Base-by-base conservation (phyloP, 2,329 filamentous ascomycete genomes). In the Trichothecium sympodiale region DNA sequence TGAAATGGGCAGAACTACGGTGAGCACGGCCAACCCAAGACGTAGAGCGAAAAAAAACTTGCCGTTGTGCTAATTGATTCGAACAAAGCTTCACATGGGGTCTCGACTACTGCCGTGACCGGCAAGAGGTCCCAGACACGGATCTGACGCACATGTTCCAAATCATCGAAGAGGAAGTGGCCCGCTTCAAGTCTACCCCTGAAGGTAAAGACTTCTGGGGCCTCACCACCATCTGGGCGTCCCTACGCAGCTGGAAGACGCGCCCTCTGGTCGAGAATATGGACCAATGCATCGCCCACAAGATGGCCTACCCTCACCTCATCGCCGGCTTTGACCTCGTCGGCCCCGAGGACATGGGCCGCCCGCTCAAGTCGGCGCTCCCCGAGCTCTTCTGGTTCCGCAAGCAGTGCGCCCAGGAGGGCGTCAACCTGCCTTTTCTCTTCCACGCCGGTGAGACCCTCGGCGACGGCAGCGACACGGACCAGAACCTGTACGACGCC, bases 311-410 rank as follows among this genome's bases (percentile, higher is more conserved):
- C 53, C 85, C 89, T 0, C 68, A 87, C 34, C 67, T 93, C 7
- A 76, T 95, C 46, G 78, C 82, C 17, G 89, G 89, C 9, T 95
- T 86, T 57, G 89, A 96, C 56, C 62, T 95, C 8, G 87, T 94
- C 5, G 88, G 86, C 0, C 83, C 89, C 56, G 89, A 95, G 62
- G 83, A 93, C 51, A 56, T 70, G 1, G 88, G 87, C 1, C 74
- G 83, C 10, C 71, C 86, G 0, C 71, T 95, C 17, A 68, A 71
- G 20, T 83, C 91, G 45, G 62, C 94, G 4, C 70, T 89, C 0
- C 87, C 88, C 0, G 77, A 94, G 50, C 64, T 96, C 0, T 89
- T 95, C 57, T 95, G 86, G 86, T 95, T 96, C 69, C 79, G 80
- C 44, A 88, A 89, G 56, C 75, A 81, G 47, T 95, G 87, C 54